A percentile compares a stretch with the other conserved stretches of the same genome.
phyloP scores from a whole-genome alignment of 208 protist species.

The Acanthamoeba culbertsoni region DNA sequence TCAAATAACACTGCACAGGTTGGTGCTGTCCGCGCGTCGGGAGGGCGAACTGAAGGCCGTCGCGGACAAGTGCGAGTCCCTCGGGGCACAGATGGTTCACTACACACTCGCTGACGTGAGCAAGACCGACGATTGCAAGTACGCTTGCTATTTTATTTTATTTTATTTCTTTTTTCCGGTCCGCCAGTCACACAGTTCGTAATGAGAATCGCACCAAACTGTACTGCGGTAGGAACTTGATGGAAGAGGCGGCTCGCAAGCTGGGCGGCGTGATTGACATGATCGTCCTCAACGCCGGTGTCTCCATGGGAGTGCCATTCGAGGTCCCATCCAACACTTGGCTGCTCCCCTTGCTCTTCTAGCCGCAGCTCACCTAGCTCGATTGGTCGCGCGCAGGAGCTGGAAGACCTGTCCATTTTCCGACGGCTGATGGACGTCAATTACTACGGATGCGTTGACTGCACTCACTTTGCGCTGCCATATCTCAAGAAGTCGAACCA shows the following conservation, averaged over 20 bases:
- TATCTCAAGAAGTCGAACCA: constrained; percentile 6
- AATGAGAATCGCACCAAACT: too few species aligned
- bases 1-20: background rate
- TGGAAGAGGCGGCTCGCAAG: background rate
- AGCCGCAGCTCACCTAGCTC: background rate
- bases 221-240: background rate
- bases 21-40: background rate
- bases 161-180: too few species aligned
- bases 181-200: too few species aligned
- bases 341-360: background rate
- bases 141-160: too few species aligned
- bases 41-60: background rate
- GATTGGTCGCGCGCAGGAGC: background rate
- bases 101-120: background rate
- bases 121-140: constrained; percentile 25
- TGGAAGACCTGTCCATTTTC: constrained; percentile 37
- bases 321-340: background rate
- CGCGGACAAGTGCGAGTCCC: background rate
- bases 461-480: constrained; percentile 37
- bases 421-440: constrained; percentile 34
- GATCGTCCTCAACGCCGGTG: constrained; percentile 36
- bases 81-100: background rate
- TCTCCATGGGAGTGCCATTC: constrained; percentile 24
- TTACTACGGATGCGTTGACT: constrained; percentile 34
- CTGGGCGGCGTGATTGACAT: background rate